Evolutionary conservation across 1,139 yeast species (phyloP), one percentile per base, ranked within the genome.

Genomic region (Zhuliangozyma parablackwelliae): DNA sequence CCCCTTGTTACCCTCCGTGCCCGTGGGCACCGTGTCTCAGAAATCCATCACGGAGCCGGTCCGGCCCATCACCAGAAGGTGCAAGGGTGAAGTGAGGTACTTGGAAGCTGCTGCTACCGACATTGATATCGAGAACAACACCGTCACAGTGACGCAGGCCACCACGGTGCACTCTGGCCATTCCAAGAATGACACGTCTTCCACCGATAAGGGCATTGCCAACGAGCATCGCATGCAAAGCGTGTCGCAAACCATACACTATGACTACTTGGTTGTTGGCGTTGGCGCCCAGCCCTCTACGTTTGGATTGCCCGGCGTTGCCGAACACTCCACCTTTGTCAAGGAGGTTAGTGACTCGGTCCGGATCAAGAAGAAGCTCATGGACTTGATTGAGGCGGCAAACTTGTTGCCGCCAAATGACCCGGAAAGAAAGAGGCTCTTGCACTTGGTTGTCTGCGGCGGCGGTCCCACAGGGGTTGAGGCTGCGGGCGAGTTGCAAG

Each of bases 391-490:
- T 53, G 95, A 86, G 65, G 81, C 83, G 47, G 95, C 95, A 31
- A 79, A 85, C 46, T 74, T 82, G 53, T 75, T 83, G 57, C 82
- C 89, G 31, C 68, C 72, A 46, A 81, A 76, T 41, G 88, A 83
- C 51, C 79, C 79, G 27, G 92, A 84, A 57, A 78, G 96, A 62
- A 79, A 80, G 68, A 75, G 94, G 58, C 71, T 87, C 50, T 72
- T 88, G 51, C 82, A 82, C 46, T 81, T 88, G 49, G 87, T 88
- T 41, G 92, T 88, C 42, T 92, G 90, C 46, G 96, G 96, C 51
- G 96, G 96, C 57, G 96, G 96, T 42, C 95, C 96, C 54, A 88
- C 96, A 35, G 96, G 96, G 64, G 96, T 88, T 42, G 96, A 88
- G 63, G 84, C 87, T 53, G 96, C 96, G 46, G 96, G 95, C 51